Evolutionary conservation across 495 filamentous ascomycete species (phyloP), one percentile per base, ranked within the genome.

Genomic region (Penicillium mononematosum): DNA sequence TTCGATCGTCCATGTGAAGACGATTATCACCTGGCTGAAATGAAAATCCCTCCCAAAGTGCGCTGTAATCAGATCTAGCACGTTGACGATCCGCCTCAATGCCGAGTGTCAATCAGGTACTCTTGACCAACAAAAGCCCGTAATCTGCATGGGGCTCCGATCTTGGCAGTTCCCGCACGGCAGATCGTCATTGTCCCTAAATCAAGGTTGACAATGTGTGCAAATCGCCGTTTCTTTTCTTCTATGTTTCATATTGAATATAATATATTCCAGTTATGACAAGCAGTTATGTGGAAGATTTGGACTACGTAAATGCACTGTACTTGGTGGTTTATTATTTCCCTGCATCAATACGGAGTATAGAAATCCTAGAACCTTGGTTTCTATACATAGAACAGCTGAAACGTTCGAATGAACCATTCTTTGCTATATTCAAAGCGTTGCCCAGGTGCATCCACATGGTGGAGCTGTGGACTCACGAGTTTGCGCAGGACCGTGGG

Each of bases 101-200:
- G 46, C 51, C 51, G 54, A 55, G 24, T 47, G 56, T 61, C 62
- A 58, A 55, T 53, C 60, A 64, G 61, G 61, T 54, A 64, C 58
- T 38, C 52, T 56, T 29, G 57, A 17, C 47, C 50, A 58, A 58
- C 51, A 60, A 52, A 46, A 38, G 50, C 50, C 66, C 73, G 72
- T 73, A 70, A 75, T 72, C 71, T 71, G 71, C 71, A 72, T 59
- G 67, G 70, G 65, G 67, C 56, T 68, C 61, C 61, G 58, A 68
- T 69, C 71, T 72, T 73, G 70, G 73, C 68, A 59, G 70, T 72
- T 67, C 63, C 69, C 67, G 75, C 67, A 70, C 73, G 73, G 73
- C 73, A 76, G 73, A 76, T 76, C 73, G 73, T 70, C 73, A 66
- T 64, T 64, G 52, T 57, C 64, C 66, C 60, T 62, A 67, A 64